Conservation (phyloP, 306 rosid genomes). For the Vigna mungo region DNA sequence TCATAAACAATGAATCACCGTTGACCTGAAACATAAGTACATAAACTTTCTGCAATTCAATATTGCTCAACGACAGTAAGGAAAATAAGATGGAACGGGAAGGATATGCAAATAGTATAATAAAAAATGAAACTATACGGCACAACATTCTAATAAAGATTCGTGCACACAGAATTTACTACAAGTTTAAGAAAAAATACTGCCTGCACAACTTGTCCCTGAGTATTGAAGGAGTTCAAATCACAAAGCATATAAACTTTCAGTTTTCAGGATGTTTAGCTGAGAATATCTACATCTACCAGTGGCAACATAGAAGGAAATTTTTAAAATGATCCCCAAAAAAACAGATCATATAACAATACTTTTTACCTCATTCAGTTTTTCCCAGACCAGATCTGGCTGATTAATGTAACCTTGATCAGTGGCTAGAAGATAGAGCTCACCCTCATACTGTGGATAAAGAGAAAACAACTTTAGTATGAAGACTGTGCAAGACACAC, state of each 20-base stretch:
- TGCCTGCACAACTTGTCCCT: not conserved
- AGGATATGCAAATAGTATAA: not conserved
- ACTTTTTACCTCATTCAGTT: conserved; percentile 82
- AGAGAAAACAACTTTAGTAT: conserved; percentile 30
- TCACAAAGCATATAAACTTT: conserved; percentile 6
- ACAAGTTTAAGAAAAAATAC: conserved; percentile 5
- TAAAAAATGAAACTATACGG: not conserved
- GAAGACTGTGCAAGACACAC: conserved; percentile 33
- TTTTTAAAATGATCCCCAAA: not conserved
- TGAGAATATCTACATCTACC: conserved; percentile 27
- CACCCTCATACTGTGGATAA: conserved; percentile 69
- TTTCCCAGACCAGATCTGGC: conserved; percentile 99
- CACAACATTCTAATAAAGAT: conserved; percentile 2
- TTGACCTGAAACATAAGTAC: conserved; percentile 73
- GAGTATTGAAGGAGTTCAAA: conserved; percentile 30
- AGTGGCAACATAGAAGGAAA: conserved; percentile 17
- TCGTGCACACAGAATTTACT: conserved; percentile 7
- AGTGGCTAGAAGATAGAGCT: conserved; percentile 95
- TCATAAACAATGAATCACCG: conserved; percentile 93
- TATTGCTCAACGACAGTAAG: not conserved
- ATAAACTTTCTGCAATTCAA: conserved; percentile 27
- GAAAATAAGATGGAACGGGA: not conserved
- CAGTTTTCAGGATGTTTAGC: conserved; percentile 22
- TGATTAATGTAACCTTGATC: conserved; percentile 98
- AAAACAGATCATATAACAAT: conserved; percentile 28